Conservation (phyloP, 148 eudicot species). For the Pouteria glomerata region DNA sequence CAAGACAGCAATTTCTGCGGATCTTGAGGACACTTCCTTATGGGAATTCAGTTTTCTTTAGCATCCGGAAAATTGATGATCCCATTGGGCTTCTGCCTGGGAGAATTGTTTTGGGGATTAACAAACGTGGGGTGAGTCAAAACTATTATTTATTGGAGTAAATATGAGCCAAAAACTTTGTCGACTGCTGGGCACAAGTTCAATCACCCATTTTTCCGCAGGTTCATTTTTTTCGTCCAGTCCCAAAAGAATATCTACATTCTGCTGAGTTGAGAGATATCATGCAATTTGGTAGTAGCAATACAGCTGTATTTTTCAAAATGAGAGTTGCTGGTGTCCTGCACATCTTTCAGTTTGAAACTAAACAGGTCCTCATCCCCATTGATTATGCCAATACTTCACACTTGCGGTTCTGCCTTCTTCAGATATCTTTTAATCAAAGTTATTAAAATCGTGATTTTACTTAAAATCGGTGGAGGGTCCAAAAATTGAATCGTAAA, state of each 20-base stretch:
- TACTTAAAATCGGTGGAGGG: too few relatives aligned
- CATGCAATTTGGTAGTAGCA: constrained; percentile 99
- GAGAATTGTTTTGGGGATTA: constrained; percentile 79
- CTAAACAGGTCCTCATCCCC: constrained; percentile 70
- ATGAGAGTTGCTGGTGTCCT: constrained; percentile 99
- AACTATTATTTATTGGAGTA: background rate
- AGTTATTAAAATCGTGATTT: too few relatives aligned
- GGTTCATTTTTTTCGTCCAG: constrained; percentile 99
- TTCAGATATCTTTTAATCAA: background rate
- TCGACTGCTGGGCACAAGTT: background rate
- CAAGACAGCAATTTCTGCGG: constrained; percentile 87
- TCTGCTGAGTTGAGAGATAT: constrained; percentile 96
- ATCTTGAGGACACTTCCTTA: constrained; percentile 86
- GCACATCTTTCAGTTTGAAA: constrained; percentile 97
- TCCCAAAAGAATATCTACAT: constrained; percentile 94
- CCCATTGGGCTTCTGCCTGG: constrained; percentile 98
- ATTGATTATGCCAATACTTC: background rate
- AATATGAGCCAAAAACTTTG: background rate
- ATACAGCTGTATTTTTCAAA: constrained; percentile 94
- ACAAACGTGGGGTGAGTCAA: constrained; percentile 92
- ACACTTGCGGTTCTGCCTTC: too few relatives aligned
- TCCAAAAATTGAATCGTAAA: too few relatives aligned
- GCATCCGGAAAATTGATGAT: constrained; percentile 98
- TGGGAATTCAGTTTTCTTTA: constrained; percentile 94
- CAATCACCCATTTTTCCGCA: too few relatives aligned